Base-by-base conservation (phyloP, 495 filamentous ascomycete genomes). In the Collariella sp. region DNA sequence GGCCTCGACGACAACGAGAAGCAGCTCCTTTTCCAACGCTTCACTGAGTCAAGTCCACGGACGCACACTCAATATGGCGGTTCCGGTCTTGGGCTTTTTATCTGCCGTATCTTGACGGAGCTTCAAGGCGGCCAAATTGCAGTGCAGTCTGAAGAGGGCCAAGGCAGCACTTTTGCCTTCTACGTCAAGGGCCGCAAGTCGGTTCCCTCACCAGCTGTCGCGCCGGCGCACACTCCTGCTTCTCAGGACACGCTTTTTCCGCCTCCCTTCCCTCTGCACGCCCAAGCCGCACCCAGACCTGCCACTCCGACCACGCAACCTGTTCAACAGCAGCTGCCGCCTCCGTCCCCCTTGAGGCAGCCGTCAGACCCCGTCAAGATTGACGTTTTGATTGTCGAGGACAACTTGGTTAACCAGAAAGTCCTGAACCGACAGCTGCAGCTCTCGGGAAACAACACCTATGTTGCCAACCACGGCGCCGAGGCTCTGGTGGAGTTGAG, bases 61-160 rank as follows among this genome's bases (percentile, higher is more conserved):
- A 91, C 88, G 0, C 86, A 91, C 52, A 79, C 87, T 1, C 79
- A 85, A 35, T 94, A 93, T 56, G 89, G 88, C 18, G 89, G 89
- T 3, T 89, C 83, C 5, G 89, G 89, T 0, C 76, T 95, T 3
- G 89, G 89, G 0, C 73, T 95, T 5, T 94, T 90, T 69, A 90
- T 94, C 50, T 88, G 83, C 26, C 74, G 86, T 35, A 81, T 84
- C 50, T 71, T 95, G 7, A 87, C 85, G 18, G 87, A 91, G 59
- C 64, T 93, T 12, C 87, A 91, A 70, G 88, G 88, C 19, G 89
- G 89, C 6, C 85, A 89, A 54, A 90, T 94, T 52, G 88, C 87
- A 2, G 87, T 93, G 1, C 75, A 79, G 16, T 88, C 86, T 3
- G 76, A 82, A 58, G 73, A 83, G 48, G 86, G 83, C 7, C 67